A percentile compares a stretch with the other conserved stretches of the same genome.
Conservation (phyloP, 495 filamentous ascomycete genomes). For the Geopyxis carbonaria region DNA sequence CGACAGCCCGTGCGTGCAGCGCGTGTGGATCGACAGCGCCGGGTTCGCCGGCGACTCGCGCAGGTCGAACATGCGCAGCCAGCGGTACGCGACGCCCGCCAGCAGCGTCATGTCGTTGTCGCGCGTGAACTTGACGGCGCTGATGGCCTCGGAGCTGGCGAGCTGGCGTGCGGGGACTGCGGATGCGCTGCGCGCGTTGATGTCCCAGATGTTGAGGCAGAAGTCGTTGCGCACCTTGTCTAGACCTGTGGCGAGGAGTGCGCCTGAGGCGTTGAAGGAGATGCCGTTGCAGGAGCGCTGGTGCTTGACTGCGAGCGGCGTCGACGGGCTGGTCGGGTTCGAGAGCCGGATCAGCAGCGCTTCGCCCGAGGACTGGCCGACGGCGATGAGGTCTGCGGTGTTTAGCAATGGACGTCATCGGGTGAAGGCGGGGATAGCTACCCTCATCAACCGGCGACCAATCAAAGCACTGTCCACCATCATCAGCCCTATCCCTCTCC, state of each 20-base stretch:
- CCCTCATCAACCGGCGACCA: constrained; percentile 61
- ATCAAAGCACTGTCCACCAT: constrained; percentile 42
- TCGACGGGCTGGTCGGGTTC: constrained; percentile 38
- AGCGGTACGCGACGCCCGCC: constrained; percentile 68
- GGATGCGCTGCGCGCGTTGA: constrained; percentile 50
- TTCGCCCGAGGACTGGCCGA: constrained; percentile 71
- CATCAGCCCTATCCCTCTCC: not conserved
- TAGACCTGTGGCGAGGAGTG: constrained; percentile 63
- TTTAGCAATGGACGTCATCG: too few relatives aligned
- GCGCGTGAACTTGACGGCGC: constrained; percentile 79
- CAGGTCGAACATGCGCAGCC: constrained; percentile 76
- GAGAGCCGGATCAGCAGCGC: constrained; percentile 66
- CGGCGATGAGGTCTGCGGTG: constrained; percentile 54
- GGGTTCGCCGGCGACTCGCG: constrained; percentile 43
- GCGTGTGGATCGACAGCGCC: constrained; percentile 50
- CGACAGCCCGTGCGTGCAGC: constrained; percentile 75
- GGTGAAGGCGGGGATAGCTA: constrained; percentile 1
- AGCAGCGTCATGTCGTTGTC: constrained; percentile 70
- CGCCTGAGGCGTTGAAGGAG: constrained; percentile 60
- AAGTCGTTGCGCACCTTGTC: constrained; percentile 85
- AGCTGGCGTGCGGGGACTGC: constrained; percentile 43
- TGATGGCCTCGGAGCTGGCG: constrained; percentile 70
- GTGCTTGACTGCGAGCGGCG: constrained; percentile 55
- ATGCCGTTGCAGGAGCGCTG: constrained; percentile 82
- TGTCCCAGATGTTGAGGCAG: constrained; percentile 87